Conservation (phyloP, 108 stramenopile species). For the Nitzschia palea region DNA sequence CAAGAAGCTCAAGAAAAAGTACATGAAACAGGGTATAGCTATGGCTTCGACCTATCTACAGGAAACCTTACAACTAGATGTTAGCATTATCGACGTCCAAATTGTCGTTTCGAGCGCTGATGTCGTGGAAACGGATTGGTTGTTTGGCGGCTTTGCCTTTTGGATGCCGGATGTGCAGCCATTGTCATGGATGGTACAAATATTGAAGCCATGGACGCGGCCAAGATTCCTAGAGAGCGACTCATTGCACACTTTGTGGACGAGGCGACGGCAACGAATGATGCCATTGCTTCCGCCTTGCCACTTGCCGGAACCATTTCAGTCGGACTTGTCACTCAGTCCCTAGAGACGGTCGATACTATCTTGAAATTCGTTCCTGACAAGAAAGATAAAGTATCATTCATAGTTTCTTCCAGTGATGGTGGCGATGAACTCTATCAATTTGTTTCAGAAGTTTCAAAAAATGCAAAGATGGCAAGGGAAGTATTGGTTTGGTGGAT, state of each 20-base stretch:
- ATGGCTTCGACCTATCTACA: constrained; percentile 62
- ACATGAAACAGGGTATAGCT: constrained; percentile 76
- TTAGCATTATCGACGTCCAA: constrained; percentile 72
- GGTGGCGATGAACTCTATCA: not conserved
- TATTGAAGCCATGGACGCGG: constrained; percentile 60
- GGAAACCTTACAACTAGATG: constrained; percentile 63
- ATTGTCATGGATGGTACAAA: constrained; percentile 58
- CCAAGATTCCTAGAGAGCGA: constrained; percentile 68
- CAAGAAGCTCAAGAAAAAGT: constrained; percentile 69
- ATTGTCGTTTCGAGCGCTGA: constrained; percentile 43
- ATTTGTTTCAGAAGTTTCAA: constrained; percentile 38
- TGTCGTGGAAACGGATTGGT: constrained; percentile 65
- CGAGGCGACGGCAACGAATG: not conserved
- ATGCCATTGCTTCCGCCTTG: constrained; percentile 15
- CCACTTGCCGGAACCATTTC: constrained; percentile 26
- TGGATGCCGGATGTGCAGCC: constrained; percentile 78
- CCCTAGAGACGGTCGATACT: constrained; percentile 14
- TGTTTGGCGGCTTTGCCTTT: constrained; percentile 67
- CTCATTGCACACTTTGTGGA: constrained; percentile 55
- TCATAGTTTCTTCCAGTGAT: constrained; percentile 2
- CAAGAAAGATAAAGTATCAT: constrained; percentile 34
- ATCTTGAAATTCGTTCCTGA: constrained; percentile 21
- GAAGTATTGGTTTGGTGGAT: constrained; percentile 63
- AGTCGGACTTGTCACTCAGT: constrained; percentile 9
- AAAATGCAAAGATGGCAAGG: constrained; percentile 50